Evolutionary conservation across 768 basidiomycete species (phyloP), one percentile per base, ranked within the genome.

Genomic region (Multifurca ochricompacta): DNA sequence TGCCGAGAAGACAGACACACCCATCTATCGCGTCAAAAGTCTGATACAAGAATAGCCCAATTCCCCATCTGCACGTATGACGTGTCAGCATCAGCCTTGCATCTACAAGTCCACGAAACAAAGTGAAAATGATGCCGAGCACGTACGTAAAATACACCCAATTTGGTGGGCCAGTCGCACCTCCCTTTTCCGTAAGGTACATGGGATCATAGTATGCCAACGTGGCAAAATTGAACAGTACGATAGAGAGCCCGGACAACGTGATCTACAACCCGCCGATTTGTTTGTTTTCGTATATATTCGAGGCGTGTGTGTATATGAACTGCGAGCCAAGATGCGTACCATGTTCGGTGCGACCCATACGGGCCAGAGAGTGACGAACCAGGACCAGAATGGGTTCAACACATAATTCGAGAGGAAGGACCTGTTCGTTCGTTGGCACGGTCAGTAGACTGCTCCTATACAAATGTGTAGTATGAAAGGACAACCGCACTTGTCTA

Each of bases 101-200:
- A 9, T 16, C 16, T 9, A 37, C 14, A 14, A 28, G 41, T n/a
- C 9, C 18, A 61, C 23, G 34, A 21, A 11, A 23, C 28, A 28
- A 1, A 3, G 21, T 6, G 3, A 37, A 4, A 8, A 21, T 4
- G 19, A 23, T 14, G 19, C 39, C 34, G 30, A 6, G 21, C 36
- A 73, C 85, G 53, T 63, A 90, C 87, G 91, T 91, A 65, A 87
- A 87, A 68, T 94, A 98, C 16, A 97, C 71, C 93, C 93, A 95
- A 37, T 77, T 75, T 0, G 93, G 92, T 2, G 82, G 82, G 1
- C 79, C 79, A 7, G 64, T 62, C 6, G 72, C 76, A 4, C 81
- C 83, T 5, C 80, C 84, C 54, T 82, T 80, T 53, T 87, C 79
- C 9, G 81, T 76, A 42, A 85, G 72, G 67, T 88, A 89, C 27